Evolutionary conservation across 306 rosid genomes (phyloP).

Genomic region (Vigna reflexopilosa): DNA sequence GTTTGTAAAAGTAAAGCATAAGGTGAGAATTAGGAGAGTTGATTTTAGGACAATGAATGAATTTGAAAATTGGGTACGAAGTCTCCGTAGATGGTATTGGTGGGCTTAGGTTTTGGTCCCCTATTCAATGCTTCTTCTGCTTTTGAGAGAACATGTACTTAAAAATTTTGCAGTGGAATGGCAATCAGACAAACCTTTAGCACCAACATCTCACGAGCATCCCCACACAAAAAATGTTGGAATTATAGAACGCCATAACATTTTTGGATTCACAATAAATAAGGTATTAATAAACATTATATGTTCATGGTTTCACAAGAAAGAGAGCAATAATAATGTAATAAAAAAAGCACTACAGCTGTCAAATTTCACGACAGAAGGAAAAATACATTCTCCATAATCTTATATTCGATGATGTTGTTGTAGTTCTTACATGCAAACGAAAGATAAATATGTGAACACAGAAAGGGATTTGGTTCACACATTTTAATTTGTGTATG

Average conservation of each 20-base stretch:
- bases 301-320: conserved; percentile 18
- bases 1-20: not conserved
- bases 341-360: not conserved
- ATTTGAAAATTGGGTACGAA: not conserved
- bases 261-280: conserved; percentile 32
- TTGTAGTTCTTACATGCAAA: not conserved
- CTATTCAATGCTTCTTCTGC: conserved; percentile 9
- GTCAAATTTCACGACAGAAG: not conserved
- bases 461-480: conserved; percentile 32
- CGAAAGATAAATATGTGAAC: not conserved
- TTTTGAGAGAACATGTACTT: conserved; percentile 8
- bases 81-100: not conserved
- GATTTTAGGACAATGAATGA: conserved; percentile 6
- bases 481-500: conserved; percentile 1
- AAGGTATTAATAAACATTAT: not conserved
- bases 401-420: not conserved
- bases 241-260: not conserved
- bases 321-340: not conserved
- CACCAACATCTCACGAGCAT: conserved; percentile 31
- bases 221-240: not conserved
- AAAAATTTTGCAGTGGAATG: conserved; percentile 16
- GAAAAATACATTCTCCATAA: too few species aligned
- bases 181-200: not conserved
- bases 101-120: conserved; percentile 11
- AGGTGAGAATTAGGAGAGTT: not conserved